Percentiles rank a stretch among this genome's conserved stretches.
Conservation (phyloP, 805 yeast species). For the Saccharomycopsis javanensis region DNA sequence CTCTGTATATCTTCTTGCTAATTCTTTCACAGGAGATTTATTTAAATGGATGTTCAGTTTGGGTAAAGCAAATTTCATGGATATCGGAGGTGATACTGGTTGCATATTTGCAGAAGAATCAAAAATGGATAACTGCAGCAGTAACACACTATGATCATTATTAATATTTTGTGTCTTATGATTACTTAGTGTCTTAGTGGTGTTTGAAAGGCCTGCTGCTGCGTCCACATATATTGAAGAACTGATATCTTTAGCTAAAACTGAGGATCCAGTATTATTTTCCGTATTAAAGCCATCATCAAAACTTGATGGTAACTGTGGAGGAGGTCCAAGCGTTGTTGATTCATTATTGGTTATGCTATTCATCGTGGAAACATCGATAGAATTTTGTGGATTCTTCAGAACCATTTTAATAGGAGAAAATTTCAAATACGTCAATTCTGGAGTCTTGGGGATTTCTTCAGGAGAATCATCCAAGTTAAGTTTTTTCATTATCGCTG, state of each 20-base stretch:
- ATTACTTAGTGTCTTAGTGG: background rate
- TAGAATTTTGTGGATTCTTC: background rate
- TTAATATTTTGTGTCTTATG: background rate
- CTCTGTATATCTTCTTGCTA: constrained; percentile 17
- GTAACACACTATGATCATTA: background rate
- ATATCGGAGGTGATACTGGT: constrained; percentile 12
- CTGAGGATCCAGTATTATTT: constrained; percentile 1
- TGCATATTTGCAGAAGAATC: constrained; percentile 6
- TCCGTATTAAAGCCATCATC: background rate
- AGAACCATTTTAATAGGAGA: constrained; percentile 13
- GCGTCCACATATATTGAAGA: constrained; percentile 6
- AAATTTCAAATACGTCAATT: constrained; percentile 18
- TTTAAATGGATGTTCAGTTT: constrained; percentile 11
- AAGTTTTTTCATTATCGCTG: constrained; percentile 13
- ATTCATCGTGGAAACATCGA: background rate
- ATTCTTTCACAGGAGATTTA: constrained; percentile 15
- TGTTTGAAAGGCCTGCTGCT: background rate
- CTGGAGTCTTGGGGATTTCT: constrained; percentile 19
- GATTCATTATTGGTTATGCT: background rate
- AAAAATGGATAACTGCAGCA: constrained; percentile 4
- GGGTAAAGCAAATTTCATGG: constrained; percentile 15
- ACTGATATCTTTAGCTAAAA: constrained; percentile 8
- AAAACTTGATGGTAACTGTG: background rate
- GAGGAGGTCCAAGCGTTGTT: background rate
- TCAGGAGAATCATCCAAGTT: constrained; percentile 19